Evolutionary conservation across 1,284 basidiomycete species (phyloP), one percentile per base, ranked within the genome.

Genomic region (Hypsizygus ulmarius): DNA sequence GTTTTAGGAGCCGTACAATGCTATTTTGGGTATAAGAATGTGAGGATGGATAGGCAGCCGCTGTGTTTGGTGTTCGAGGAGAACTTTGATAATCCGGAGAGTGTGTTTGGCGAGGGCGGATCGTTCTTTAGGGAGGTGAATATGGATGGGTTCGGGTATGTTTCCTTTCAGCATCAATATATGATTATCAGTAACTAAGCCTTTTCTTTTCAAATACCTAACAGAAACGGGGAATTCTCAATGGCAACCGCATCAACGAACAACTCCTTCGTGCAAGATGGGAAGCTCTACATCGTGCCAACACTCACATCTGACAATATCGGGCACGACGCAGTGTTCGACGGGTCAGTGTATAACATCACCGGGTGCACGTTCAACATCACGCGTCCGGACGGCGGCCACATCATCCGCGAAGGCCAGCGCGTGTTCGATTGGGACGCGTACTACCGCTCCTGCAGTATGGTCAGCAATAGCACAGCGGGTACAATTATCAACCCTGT

Each of bases 401-500:
- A 59, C 50, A 64, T 67, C 53, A 60, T 36, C 10, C 45, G 53
- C 35, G 43, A 58, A 28, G 64, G 65, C 2, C 52, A 58, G 44
- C 53, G 57, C 9, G 53, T 64, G 5, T 90, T 89, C 41, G 59
- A 75, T 32, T 48, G 43, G 29, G 56, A 58, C 37, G 56, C 51
- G 7, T 73, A 70, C 46, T 53, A 54, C 30, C 51, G 55, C 28
- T 58, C 67, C 6, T 79, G 77, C 56, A 73, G 72, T 28, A 79
- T 75, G 19, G 77, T 79, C 1, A 80, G 84, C 56, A 82, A 83
- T 44, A 67, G 82, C 3, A 79, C 80, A 5, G 72, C 72, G 0
- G 86, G 87, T 53, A 80, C 84, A 0, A 74, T 88, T 34, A 81
- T 93, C 58, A 87, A 88, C 57, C 90, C 90, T 5, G 79, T 90